phyloP scores from a whole-genome alignment of 352 stramenopile species.

The Pythium phragmiticola region DNA sequence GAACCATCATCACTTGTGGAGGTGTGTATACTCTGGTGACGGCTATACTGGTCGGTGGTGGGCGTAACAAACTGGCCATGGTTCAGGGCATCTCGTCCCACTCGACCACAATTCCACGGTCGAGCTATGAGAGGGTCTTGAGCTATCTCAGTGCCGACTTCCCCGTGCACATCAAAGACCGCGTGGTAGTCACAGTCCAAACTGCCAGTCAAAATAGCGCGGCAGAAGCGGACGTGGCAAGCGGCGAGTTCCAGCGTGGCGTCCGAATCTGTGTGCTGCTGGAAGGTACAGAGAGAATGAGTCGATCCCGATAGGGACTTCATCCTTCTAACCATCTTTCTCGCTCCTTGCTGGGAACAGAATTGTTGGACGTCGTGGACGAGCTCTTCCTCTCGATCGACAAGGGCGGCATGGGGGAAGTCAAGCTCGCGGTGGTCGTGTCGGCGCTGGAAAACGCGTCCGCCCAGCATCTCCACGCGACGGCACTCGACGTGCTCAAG shows the following conservation, averaged over 20 bases:
- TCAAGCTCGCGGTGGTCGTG: slow-evolving; percentile 14
- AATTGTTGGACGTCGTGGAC: slow-evolving; percentile 18
- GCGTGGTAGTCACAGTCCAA: slow-evolving; percentile 5
- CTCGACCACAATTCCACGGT: background rate
- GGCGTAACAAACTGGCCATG: no score
- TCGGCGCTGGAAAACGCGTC: slow-evolving; percentile 20
- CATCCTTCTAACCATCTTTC: no score
- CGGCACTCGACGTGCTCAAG: slow-evolving; percentile 2
- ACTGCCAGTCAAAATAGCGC: background rate
- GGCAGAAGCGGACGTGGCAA: background rate
- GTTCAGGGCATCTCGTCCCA: background rate
- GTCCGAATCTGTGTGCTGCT: slow-evolving; percentile 12
- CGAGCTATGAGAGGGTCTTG: slow-evolving; percentile 1
- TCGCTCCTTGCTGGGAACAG: background rate
- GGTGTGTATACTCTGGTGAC: background rate
- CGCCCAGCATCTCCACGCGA: slow-evolving; percentile 1
- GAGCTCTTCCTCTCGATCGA: slow-evolving; percentile 21
- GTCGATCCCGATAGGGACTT: no score
- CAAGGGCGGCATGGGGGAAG: slow-evolving; percentile 7
- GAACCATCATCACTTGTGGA: background rate
- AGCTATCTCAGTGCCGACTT: background rate
- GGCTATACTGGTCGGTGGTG: no score
- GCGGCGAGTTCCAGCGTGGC: slow-evolving; percentile 19
- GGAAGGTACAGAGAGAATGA: slow-evolving; percentile 8
- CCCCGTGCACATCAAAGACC: slow-evolving; percentile 11